Evolutionary conservation across 1,139 yeast genomes (phyloP), one percentile per base, ranked within the genome.

Genomic region (Pneumocystis wakefieldiae): DNA sequence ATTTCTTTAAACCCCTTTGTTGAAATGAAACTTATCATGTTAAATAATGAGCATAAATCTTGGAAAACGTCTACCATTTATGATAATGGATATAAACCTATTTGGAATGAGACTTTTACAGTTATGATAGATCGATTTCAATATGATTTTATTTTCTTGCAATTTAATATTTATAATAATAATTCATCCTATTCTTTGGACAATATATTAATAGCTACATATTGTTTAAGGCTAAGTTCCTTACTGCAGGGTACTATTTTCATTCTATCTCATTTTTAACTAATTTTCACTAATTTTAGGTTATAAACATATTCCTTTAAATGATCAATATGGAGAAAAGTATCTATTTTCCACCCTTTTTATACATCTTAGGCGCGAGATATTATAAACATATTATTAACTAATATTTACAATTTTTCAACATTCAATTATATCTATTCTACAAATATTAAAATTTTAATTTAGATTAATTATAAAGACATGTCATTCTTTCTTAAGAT

Each of bases 61-160:
- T 64, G 73, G 63, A 80, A 88, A 0, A 67, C 72, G 4, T 70
- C 76, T 2, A 76, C n/a, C 8, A 3, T 82, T 2, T 65, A 71
- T 24, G 79, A 80, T 62, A 89, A 90, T 73, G 96, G 97, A 0
- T 89, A 87, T 73, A 90, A 87, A 72, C 97, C 97, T 0, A 75
- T 80, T 1, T 90, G 96, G 96, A 82, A 85, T 68, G 78, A 81
- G 61, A 72, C 71, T 3, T 8, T 64, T 61, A 19, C 35, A 19
- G 59, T 60, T 37, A 7, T 38, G 35, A 53, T 42, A n/a, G 37
- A 42, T 42, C 36, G 61, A 36, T 59, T 71, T 59, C 73, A 73
- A 62, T 70, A 72, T 19, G 78, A 79, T 61, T 75, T 83, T 64
- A 77, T 80, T 36, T 85, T 84, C 71, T 66, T 84, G 6, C 75